phyloP scores from a whole-genome alignment of 2,329 filamentous ascomycete species.

The Alternaria metachromatica region DNA sequence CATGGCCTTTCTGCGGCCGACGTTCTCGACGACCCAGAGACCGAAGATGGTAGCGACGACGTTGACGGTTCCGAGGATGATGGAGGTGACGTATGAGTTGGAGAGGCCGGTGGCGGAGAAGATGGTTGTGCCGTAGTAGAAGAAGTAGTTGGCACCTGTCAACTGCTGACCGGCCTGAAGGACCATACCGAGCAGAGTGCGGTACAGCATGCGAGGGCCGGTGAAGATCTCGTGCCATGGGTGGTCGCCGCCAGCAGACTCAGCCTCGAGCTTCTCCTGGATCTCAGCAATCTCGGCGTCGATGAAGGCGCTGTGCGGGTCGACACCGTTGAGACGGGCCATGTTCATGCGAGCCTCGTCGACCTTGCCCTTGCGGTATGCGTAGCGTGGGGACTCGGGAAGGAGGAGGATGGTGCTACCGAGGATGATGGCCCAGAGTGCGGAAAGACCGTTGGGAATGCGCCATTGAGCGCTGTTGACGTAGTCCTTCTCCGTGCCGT shows the following conservation, averaged over 20 bases:
- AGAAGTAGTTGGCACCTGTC: conserved; percentile 65
- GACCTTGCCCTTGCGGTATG: conserved; percentile 61
- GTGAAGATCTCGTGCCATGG: conserved; percentile 66
- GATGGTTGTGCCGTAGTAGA: conserved; percentile 57
- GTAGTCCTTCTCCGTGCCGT: conserved; percentile 61
- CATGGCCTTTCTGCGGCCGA: conserved; percentile 55
- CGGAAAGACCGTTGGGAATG: conserved; percentile 67
- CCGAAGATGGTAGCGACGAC: conserved; percentile 56
- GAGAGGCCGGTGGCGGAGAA: conserved; percentile 51
- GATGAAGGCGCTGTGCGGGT: conserved; percentile 61
- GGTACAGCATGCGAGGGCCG: conserved; percentile 71
- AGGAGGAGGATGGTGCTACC: conserved; percentile 62
- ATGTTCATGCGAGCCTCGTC: conserved; percentile 61
- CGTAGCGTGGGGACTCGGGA: conserved; percentile 64
- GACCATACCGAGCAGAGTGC: conserved; percentile 66
- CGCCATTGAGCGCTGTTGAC: conserved; percentile 65
- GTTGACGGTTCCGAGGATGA: conserved; percentile 60
- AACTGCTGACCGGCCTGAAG: conserved; percentile 72
- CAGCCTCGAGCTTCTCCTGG: conserved; percentile 62
- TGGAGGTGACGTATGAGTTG: conserved; percentile 56
- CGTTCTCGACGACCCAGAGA: conserved; percentile 56
- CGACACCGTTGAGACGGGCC: conserved; percentile 62
- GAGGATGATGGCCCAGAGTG: conserved; percentile 62
- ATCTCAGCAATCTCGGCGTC: conserved; percentile 63
- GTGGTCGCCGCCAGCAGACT: conserved; percentile 50